Evolutionary conservation across 345 rosid species (phyloP).

Genomic region (Leavenworthia alabamica): DNA sequence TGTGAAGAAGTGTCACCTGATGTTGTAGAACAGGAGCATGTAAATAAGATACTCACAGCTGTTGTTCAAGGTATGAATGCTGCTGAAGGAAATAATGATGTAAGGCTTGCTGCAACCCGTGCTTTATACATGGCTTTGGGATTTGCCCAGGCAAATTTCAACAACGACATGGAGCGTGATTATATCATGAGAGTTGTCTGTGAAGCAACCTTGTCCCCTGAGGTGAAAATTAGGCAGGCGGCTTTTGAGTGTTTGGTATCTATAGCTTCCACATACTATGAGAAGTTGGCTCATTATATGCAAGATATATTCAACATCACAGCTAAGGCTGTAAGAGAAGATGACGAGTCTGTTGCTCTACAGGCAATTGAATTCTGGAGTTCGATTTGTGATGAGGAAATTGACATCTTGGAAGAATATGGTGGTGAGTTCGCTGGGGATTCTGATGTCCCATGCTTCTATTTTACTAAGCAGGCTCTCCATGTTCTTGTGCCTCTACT

Average conservation of each 20-base stretch:
- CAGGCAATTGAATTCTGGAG: too few relatives aligned
- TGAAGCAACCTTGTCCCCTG: too few relatives aligned
- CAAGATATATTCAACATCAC: conserved; percentile 53
- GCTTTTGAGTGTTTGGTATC: conserved; percentile 66
- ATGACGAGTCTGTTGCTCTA: conserved; percentile 59
- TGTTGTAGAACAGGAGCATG: conserved; percentile 67
- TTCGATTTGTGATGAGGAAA: too few relatives aligned
- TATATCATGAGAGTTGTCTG: conserved; percentile 64
- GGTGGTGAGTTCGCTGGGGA: conserved; percentile 45
- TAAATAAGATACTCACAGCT: conserved; percentile 66
- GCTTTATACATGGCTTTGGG: conserved; percentile 56
- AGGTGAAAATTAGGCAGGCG: conserved; percentile 59
- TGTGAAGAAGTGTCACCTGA: conserved; percentile 78
- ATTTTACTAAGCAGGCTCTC: conserved; percentile 57
- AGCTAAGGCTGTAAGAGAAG: too few relatives aligned
- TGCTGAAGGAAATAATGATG: conserved; percentile 49
- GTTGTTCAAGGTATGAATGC: conserved; percentile 66
- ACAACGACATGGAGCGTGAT: conserved; percentile 62
- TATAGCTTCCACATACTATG: conserved; percentile 57
- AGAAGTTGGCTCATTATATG: conserved; percentile 48
- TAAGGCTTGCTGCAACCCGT: conserved; percentile 57
- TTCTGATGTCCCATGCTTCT: conserved; percentile 51
- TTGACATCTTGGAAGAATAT: too few relatives aligned
- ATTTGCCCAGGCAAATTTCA: conserved; percentile 68
- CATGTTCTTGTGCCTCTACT: conserved; percentile 52